These are phyloP conservation scores for Neckera pumila DNA, from an alignment of 225 moss, liverwort and hornwort species.

Conservation along the genomic window DNA sequence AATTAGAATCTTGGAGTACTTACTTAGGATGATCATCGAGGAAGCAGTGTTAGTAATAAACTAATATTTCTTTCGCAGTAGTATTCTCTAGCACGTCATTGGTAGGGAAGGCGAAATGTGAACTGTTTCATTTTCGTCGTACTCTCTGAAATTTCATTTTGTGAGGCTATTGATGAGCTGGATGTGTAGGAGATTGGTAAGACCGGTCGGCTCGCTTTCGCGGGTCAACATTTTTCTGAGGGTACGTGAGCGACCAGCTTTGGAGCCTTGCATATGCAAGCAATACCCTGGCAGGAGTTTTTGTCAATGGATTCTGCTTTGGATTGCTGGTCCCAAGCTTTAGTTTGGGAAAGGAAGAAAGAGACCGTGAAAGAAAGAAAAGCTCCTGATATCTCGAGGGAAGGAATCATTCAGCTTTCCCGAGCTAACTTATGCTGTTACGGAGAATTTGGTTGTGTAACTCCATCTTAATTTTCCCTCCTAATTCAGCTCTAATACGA, in stretches of 20 bases:
- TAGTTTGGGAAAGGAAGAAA: not conserved
- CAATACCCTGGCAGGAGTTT: not conserved
- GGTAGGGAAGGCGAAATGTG: not conserved
- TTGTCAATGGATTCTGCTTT: not conserved
- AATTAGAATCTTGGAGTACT: not conserved
- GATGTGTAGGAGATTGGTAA: not conserved
- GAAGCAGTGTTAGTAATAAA: not conserved
- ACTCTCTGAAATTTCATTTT: not conserved
- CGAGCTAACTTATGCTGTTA: not conserved
- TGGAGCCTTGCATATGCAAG: not conserved
- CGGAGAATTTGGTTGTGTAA: not conserved
- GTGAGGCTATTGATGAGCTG: not conserved
- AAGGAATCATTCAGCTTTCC: not conserved
- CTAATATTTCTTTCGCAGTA: not conserved
- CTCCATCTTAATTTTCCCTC: not conserved
- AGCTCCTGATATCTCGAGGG: not conserved
- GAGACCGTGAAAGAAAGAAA: not conserved
- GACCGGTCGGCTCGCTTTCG: not conserved
- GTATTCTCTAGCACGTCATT: not conserved
- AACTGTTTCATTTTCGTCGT: not conserved
- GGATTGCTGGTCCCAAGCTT: not conserved
- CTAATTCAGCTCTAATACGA: not conserved
- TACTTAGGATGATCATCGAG: not conserved
- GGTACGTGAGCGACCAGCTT: not conserved
- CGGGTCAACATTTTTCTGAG: not conserved